Percentiles rank a stretch among this genome's conserved stretches.
Conservation (phyloP, 306 rosid species). For the Datisca glomerata region DNA sequence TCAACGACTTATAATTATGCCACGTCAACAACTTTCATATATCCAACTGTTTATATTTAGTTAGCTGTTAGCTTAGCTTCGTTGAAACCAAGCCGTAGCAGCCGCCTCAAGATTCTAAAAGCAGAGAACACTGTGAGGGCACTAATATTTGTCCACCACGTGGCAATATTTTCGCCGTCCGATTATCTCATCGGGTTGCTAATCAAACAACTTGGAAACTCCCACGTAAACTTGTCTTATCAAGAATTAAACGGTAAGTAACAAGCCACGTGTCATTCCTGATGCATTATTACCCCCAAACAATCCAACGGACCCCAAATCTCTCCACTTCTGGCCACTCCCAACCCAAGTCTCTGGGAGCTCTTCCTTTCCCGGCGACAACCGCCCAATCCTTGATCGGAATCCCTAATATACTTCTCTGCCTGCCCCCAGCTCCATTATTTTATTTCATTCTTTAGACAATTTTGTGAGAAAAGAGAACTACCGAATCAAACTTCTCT, state of each 20-base stretch:
- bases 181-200: neutral
- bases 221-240: conserved; percentile 21
- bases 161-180: neutral
- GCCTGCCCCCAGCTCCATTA: conserved; percentile 5
- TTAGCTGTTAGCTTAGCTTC: too few species aligned
- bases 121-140: neutral
- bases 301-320: conserved; percentile 39
- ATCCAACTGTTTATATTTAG: too few species aligned
- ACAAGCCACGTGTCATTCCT: conserved; percentile 23
- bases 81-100: conserved; percentile 2
- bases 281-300: conserved; percentile 27
- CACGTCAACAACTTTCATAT: too few species aligned
- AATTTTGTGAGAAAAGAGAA: neutral
- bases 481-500: too few species aligned
- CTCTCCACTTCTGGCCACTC: conserved; percentile 2
- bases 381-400: neutral
- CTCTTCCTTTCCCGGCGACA: conserved; percentile 7
- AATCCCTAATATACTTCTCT: conserved; percentile 4
- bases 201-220: conserved; percentile 6
- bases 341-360: conserved; percentile 10
- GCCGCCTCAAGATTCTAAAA: conserved; percentile 8
- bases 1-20: too few species aligned
- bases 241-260: conserved; percentile 16
- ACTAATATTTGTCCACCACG: conserved; percentile 2
- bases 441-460: neutral